Percentiles rank a stretch among this genome's conserved stretches.
Evolutionary conservation across 2,329 filamentous ascomycete genomes (phyloP).

Genomic region (Alternaria incomplexa): DNA sequence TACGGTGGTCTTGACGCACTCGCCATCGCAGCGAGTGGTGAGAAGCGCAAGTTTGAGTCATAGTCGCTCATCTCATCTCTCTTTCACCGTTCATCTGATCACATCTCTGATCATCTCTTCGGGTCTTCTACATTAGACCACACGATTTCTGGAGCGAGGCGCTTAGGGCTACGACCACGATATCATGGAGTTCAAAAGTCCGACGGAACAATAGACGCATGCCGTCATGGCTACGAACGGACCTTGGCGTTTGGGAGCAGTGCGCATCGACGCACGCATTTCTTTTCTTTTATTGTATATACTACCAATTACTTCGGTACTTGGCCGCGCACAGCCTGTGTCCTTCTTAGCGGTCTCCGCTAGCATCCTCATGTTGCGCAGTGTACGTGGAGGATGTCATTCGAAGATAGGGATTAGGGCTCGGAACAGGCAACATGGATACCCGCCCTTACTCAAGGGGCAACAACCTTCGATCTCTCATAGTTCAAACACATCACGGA

Average conservation of each 20-base stretch:
- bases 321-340: neutral
- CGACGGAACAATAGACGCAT: slow-evolving; percentile 45
- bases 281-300: slow-evolving; percentile 21
- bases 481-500: slow-evolving; percentile 2
- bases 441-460: slow-evolving; percentile 40
- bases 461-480: slow-evolving; percentile 24
- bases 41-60: slow-evolving; percentile 46
- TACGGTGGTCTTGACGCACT: slow-evolving; percentile 47
- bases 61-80: slow-evolving; percentile 6
- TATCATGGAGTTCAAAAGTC: slow-evolving; percentile 29
- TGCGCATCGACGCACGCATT: slow-evolving; percentile 14
- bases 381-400: slow-evolving; percentile 7
- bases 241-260: slow-evolving; percentile 20
- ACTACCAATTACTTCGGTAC: slow-evolving; percentile 11
- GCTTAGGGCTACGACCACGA: slow-evolving; percentile 14
- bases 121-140: neutral
- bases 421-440: slow-evolving; percentile 38
- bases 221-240: slow-evolving; percentile 49
- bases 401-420: slow-evolving; percentile 19
- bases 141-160: slow-evolving; percentile 11
- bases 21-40: slow-evolving; percentile 45
- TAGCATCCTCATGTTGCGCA: slow-evolving; percentile 5
- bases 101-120: slow-evolving; percentile 1
- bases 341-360: neutral
- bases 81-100: slow-evolving; percentile 4